Conservation (phyloP, 2,329 filamentous ascomycete genomes). For the Paraphaeosphaeria sporulosa region DNA sequence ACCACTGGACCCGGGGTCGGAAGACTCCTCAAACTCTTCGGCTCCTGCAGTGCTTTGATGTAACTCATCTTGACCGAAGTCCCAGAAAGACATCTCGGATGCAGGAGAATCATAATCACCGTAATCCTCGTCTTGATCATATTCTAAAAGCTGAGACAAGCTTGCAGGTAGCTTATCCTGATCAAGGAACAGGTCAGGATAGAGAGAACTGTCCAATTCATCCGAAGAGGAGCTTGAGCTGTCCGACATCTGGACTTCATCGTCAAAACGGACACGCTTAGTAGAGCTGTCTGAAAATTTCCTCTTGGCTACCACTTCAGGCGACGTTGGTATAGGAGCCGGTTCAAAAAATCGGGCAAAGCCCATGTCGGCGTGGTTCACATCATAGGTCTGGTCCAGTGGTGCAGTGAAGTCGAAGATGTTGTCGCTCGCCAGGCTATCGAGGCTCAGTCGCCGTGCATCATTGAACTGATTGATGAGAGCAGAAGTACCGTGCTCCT, state of each 20-base stretch:
- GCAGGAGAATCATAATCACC: conserved; percentile 57
- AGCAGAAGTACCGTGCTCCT: conserved; percentile 37
- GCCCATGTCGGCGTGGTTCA: conserved; percentile 37
- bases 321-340: conserved; percentile 53
- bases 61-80: conserved; percentile 62
- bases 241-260: conserved; percentile 71
- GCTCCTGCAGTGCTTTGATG: conserved; percentile 42
- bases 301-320: conserved; percentile 40
- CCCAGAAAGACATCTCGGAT: conserved; percentile 66
- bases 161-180: conserved; percentile 76
- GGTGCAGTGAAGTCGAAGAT: conserved; percentile 43
- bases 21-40: conserved; percentile 51
- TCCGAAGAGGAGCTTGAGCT: conserved; percentile 54
- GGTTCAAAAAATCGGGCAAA: conserved; percentile 49
- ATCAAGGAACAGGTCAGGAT: conserved; percentile 80
- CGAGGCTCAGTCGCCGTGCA: conserved; percentile 45
- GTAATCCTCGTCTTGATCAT: conserved; percentile 49
- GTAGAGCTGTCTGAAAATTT: conserved; percentile 50
- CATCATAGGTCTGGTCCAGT: conserved; percentile 31
- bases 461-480: conserved; percentile 43
- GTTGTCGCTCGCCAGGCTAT: conserved; percentile 43
- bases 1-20: conserved; percentile 59
- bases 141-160: conserved; percentile 77
- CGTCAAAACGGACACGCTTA: conserved; percentile 77
- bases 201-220: conserved; percentile 71